Base-by-base conservation (phyloP, 2,329 filamentous ascomycete genomes). In the Penicillium polonicum region DNA sequence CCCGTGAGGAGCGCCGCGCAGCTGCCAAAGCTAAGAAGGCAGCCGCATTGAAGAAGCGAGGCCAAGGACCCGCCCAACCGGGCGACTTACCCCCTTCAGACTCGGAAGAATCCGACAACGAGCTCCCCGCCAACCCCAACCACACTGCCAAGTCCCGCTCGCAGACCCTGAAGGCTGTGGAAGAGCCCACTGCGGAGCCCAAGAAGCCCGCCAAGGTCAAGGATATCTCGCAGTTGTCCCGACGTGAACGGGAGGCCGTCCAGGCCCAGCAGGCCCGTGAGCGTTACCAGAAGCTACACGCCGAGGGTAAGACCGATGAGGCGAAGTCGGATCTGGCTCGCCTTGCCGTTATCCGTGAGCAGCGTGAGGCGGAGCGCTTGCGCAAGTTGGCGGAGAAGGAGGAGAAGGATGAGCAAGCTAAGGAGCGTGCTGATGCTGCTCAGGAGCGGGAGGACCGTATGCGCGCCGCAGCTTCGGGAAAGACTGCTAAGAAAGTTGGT, bases 301-400 rank as follows among this genome's bases (percentile, higher is more conserved):
- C 92, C 57, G 89, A 92, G 71, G 93, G 93, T 70, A 97, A 97
- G 86, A 97, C 94, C 44, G 94, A 99, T 60, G 90, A 97, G 82
- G 92, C 93, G 48, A 89, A 91, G 74, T 88, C 90, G 5, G 94
- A 99, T 76, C 72, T 97, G 66, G 93, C 91, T 58, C 85, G 94
- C 55, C 78, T 99, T 70, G 86, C 82, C 74, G 73, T 93, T 59
- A 91, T 99, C 65, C 86, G 88, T 48, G 91, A 96, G 82, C 89
- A 91, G 79, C 85, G 94, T 62, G 92, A 90, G 69, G 88, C 88
- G 21, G 93, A 96, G 70, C 86, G 90, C 52, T 89, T 87, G 31
- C 82, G 91, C 68, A 92, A 93, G 82, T 85, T 90, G 79, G 93
- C 85, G 2, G 85, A 88, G 85, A 85, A 82, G 82, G 79, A 81